These are phyloP conservation scores for Cryphonectria radicalis DNA, from an alignment of 2,329 filamentous ascomycete species.

Conservation along the genomic window DNA sequence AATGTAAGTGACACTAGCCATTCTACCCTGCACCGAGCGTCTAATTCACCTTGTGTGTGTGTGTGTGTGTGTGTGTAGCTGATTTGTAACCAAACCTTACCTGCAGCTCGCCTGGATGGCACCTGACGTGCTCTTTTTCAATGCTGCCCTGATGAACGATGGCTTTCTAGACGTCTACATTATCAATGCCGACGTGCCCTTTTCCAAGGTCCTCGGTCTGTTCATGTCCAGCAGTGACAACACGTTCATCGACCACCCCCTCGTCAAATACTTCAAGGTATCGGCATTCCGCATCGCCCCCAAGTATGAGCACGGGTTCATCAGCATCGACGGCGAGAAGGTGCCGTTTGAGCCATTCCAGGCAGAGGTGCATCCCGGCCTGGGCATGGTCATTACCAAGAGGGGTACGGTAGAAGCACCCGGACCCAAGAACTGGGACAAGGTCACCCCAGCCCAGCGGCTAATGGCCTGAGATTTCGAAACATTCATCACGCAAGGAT, in stretches of 20 bases:
- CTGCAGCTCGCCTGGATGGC: conserved; percentile 86
- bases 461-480: conserved; percentile 32
- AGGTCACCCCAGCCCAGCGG: conserved; percentile 36
- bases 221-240: conserved; percentile 73
- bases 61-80: neutral
- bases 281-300: conserved; percentile 86
- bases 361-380: conserved; percentile 79
- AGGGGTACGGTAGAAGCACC: conserved; percentile 71
- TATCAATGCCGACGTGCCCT: conserved; percentile 75
- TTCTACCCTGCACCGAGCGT: too few relatives aligned
- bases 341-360: conserved; percentile 90
- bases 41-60: neutral
- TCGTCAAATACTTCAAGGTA: conserved; percentile 83
- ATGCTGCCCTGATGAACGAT: conserved; percentile 79
- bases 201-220: conserved; percentile 68
- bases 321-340: conserved; percentile 91
- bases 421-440: conserved; percentile 58
- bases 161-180: conserved; percentile 85
- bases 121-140: conserved; percentile 84
- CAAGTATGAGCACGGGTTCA: conserved; percentile 71
- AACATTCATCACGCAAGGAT: neutral
- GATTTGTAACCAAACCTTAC: neutral
- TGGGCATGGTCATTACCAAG: conserved; percentile 85
- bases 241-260: conserved; percentile 77
- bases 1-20: conserved; percentile 62